These are phyloP conservation scores for Takashimella koratensis DNA, from an alignment of 1,284 basidiomycete genomes.

Conservation along the genomic window DNA sequence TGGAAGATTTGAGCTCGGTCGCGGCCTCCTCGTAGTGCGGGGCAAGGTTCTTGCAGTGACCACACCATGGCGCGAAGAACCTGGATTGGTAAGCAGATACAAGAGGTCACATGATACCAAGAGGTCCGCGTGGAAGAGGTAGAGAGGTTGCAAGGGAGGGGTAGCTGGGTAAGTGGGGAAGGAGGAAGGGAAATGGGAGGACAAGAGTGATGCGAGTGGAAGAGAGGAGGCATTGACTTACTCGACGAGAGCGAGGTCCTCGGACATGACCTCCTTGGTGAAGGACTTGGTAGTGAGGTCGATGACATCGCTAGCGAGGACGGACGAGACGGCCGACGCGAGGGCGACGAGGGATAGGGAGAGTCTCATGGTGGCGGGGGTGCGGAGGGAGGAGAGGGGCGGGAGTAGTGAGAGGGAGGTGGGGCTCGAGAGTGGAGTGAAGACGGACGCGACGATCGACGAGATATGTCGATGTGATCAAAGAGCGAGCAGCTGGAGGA, in stretches of 20 bases:
- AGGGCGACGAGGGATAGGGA: constrained; percentile 27
- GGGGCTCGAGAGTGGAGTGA: no score
- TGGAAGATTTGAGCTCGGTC: constrained; percentile 77
- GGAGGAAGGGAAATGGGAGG: background rate
- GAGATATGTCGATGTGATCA: no score
- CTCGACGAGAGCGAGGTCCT: constrained; percentile 85
- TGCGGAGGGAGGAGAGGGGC: background rate
- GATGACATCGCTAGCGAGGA: constrained; percentile 63
- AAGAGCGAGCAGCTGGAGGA: no score
- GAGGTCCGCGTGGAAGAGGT: no score
- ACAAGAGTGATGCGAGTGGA: background rate
- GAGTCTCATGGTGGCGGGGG: constrained; percentile 11
- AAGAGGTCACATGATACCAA: no score
- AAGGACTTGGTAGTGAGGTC: constrained; percentile 70
- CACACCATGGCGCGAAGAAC: constrained; percentile 49
- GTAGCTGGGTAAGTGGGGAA: no score
- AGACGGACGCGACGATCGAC: no score
- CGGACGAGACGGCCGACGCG: constrained; percentile 22
- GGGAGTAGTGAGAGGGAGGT: background rate
- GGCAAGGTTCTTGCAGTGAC: constrained; percentile 58
- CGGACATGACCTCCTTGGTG: constrained; percentile 62
- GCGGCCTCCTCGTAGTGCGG: constrained; percentile 97
- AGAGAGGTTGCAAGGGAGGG: no score
- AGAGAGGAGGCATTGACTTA: constrained; percentile 43
- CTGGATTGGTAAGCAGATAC: constrained; percentile 13